Percentiles rank a stretch among this genome's conserved stretches.
phyloP scores from a whole-genome alignment of 2,329 filamentous ascomycete species.

The Gnomoniopsis sp. region DNA sequence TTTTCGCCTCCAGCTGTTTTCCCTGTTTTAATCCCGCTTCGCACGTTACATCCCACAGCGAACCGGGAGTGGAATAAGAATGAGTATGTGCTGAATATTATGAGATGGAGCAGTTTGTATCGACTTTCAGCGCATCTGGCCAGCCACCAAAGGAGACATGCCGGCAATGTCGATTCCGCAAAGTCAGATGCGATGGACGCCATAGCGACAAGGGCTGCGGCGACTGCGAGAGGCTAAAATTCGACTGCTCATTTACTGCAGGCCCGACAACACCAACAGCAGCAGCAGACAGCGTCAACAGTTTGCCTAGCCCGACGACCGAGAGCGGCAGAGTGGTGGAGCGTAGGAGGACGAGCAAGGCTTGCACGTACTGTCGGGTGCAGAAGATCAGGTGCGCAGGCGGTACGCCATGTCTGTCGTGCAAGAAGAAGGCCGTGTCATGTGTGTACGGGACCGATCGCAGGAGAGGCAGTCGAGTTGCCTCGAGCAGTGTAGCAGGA shows the following conservation, averaged over 20 bases:
- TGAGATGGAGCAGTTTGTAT: slow-evolving; percentile 18
- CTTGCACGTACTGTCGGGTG: slow-evolving; percentile 12
- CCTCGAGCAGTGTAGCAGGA: slow-evolving; percentile 1
- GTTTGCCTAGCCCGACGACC: slow-evolving; percentile 4
- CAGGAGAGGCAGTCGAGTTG: slow-evolving; percentile 3
- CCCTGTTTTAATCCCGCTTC: not conserved
- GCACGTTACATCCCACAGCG: not conserved
- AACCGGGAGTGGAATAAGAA: not conserved
- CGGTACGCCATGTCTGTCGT: slow-evolving; percentile 12
- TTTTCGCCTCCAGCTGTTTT: not conserved
- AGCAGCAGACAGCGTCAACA: not conserved
- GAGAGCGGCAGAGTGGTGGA: slow-evolving; percentile 13
- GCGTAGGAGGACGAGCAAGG: slow-evolving; percentile 15
- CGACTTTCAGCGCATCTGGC: slow-evolving; percentile 17
- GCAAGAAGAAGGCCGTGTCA: slow-evolving; percentile 13
- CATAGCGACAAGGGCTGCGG: slow-evolving; percentile 14
- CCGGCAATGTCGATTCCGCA: slow-evolving; percentile 17
- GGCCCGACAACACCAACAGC: slow-evolving; percentile 13
- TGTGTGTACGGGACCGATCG: slow-evolving; percentile 13
- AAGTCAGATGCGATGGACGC: slow-evolving; percentile 13
- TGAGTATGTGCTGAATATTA: not conserved
- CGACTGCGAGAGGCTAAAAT: slow-evolving; percentile 16
- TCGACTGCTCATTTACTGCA: slow-evolving; percentile 12
- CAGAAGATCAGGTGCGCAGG: slow-evolving; percentile 17
- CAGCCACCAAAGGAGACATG: slow-evolving; percentile 17